These are phyloP conservation scores for Pseudogymnoascus destructans DNA, from an alignment of 2,329 filamentous ascomycete genomes.

Conservation along the genomic window DNA sequence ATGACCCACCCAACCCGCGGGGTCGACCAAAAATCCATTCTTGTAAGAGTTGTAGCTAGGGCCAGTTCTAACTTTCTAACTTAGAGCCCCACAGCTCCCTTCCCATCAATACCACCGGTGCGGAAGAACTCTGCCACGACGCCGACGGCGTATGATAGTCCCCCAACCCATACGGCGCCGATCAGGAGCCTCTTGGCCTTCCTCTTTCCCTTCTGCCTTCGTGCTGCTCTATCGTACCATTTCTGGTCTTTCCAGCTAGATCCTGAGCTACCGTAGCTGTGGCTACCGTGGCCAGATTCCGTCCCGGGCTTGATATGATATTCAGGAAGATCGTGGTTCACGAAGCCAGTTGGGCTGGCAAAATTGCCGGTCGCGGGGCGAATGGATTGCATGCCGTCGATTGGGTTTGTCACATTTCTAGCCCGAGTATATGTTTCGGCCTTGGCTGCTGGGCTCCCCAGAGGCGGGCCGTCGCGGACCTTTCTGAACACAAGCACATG, in stretches of 20 bases:
- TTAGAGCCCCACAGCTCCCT: conserved; percentile 24
- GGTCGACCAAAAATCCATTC: neutral
- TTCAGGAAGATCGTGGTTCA: conserved; percentile 41
- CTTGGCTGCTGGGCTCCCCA: conserved; percentile 27
- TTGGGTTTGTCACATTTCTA: conserved; percentile 35
- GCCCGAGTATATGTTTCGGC: conserved; percentile 45
- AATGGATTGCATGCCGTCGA: conserved; percentile 31
- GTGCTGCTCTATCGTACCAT: conserved; percentile 16
- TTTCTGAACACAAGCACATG: conserved; percentile 57
- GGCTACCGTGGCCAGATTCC: conserved; percentile 34
- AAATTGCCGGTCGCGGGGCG: conserved; percentile 41
- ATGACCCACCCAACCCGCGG: neutral
- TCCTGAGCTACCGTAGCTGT: conserved; percentile 33
- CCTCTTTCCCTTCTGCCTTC: conserved; percentile 27
- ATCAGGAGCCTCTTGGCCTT: conserved; percentile 37
- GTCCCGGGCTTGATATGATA: conserved; percentile 33
- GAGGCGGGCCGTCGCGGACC: conserved; percentile 28
- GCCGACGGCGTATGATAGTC: conserved; percentile 43
- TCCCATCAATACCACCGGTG: conserved; percentile 34
- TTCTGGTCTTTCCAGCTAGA: conserved; percentile 20
- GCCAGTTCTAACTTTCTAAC: neutral
- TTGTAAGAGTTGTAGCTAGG: neutral
- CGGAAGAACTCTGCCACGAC: conserved; percentile 45
- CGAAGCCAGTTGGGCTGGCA: conserved; percentile 51
- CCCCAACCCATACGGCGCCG: conserved; percentile 42